Evolutionary conservation across 2,329 filamentous ascomycete genomes (phyloP).

Genomic region (Fusarium sp.): DNA sequence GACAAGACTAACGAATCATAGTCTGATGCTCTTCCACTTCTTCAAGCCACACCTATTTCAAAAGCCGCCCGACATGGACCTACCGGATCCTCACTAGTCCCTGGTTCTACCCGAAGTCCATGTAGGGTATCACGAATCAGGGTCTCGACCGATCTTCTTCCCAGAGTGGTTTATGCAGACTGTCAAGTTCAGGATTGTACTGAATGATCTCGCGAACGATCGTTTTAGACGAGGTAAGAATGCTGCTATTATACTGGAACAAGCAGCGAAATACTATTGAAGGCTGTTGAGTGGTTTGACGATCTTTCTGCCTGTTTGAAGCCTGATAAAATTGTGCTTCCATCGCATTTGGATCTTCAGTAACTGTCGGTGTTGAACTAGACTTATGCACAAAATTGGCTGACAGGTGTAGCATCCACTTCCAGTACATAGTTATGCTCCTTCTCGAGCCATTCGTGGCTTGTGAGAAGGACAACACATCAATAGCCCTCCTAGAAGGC

Average conservation of each 20-base stretch:
- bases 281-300: not conserved
- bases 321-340: not conserved
- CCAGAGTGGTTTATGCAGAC: not conserved
- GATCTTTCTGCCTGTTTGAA: not conserved
- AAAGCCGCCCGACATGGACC: not conserved
- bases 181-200: not conserved
- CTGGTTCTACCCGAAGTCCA: not conserved
- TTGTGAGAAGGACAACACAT: accelerated
- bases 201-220: not conserved
- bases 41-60: not conserved
- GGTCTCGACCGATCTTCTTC: not conserved
- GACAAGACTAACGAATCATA: not conserved
- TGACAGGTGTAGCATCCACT: not conserved
- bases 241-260: accelerated
- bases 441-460: not conserved
- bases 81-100: not conserved
- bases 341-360: not conserved
- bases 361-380: too few species aligned
- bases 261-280: not conserved
- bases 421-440: not conserved
- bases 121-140: not conserved
- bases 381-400: too few species aligned
- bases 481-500: not conserved
- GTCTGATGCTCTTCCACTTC: not conserved
- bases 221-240: not conserved